Base-by-base conservation (phyloP, 2,329 filamentous ascomycete genomes). In the Ceratocystis destructans region DNA sequence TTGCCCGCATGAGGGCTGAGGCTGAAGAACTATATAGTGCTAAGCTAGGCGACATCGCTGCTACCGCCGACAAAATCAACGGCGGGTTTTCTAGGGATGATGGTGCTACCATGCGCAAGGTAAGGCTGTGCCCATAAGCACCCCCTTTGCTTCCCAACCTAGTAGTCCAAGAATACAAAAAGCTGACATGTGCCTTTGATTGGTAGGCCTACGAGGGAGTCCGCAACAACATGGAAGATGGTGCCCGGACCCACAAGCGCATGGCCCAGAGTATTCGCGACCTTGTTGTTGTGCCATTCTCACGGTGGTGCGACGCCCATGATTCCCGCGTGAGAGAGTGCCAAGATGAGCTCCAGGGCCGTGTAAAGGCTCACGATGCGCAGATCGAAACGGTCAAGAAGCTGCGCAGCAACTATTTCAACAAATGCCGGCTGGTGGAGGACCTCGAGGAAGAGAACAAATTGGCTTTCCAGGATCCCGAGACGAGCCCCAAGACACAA, bases 371-470 rank as follows among this genome's bases (percentile, higher is more conserved):
- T 69, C 91, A 97, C 75, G 90, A 96, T 74, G 89, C 89, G 71
- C 95, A 99, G 76, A 87, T 88, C 67, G 94, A 99, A 69, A 76
- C 83, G 22, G 90, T 96, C 69, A 90, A 91, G 81, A 97, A 97
- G 78, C 83, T 96, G 71, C 86, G 94, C 70, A 96, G 89, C 76
- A 89, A 90, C 71, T 99, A 99, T 77, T 97, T 97, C 82, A 99
- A 97, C 80, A 99, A 97, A 78, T 99, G 94, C 75, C 87, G 95
- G 62, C 80, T 96, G 69, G 88, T 97, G 5, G 95, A 99, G 75
- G 94, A 99, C 74, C 79, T 97, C 68, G 94, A 99, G 75, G 94
- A 99, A 77, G 95, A 99, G 79, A 96, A 96, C 76, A 97, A 99
- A 77, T 83, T 99, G 66, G 94, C 92, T 48, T 99, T 99, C 77